Conservation (phyloP, 805 yeast species). For the Tetrapisispora nanseiensis region DNA sequence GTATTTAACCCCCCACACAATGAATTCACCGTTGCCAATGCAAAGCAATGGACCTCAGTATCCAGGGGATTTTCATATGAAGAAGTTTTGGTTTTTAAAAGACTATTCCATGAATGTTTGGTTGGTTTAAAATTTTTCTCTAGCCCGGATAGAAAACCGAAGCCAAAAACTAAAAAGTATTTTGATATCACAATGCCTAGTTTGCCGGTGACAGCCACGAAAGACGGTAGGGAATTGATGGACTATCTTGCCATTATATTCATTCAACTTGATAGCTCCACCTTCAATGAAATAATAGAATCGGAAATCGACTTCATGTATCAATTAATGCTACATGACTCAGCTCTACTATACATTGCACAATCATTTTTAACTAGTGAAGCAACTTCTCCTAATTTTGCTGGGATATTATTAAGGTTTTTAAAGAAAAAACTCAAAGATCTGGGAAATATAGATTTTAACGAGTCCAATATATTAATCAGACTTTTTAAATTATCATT, state of each 20-base stretch:
- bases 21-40: constrained; percentile 39
- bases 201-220: constrained; percentile 75
- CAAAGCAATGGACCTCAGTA: constrained; percentile 68
- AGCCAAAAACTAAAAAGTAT: constrained; percentile 22
- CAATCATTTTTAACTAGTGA: constrained; percentile 92
- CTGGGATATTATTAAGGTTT: constrained; percentile 72
- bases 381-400: constrained; percentile 85
- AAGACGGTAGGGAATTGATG: constrained; percentile 92
- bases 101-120: constrained; percentile 75
- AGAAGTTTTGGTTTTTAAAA: constrained; percentile 68
- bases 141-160: constrained; percentile 24
- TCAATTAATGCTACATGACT: constrained; percentile 68
- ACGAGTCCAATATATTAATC: constrained; percentile 70
- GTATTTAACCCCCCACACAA: constrained; percentile 78
- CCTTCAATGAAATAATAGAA: constrained; percentile 85
- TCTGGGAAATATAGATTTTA: constrained; percentile 70
- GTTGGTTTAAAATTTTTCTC: constrained; percentile 73
- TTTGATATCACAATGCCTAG: constrained; percentile 73
- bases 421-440: constrained; percentile 62
- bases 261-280: constrained; percentile 88
- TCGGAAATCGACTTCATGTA: constrained; percentile 71
- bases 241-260: constrained; percentile 90
- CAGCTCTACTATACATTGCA: constrained; percentile 81
- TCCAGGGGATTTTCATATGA: constrained; percentile 79
- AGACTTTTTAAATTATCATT: constrained; percentile 85